Evolutionary conservation across 768 basidiomycete species (phyloP), one percentile per base, ranked within the genome.

Genomic region (Daedaleopsis nitida): DNA sequence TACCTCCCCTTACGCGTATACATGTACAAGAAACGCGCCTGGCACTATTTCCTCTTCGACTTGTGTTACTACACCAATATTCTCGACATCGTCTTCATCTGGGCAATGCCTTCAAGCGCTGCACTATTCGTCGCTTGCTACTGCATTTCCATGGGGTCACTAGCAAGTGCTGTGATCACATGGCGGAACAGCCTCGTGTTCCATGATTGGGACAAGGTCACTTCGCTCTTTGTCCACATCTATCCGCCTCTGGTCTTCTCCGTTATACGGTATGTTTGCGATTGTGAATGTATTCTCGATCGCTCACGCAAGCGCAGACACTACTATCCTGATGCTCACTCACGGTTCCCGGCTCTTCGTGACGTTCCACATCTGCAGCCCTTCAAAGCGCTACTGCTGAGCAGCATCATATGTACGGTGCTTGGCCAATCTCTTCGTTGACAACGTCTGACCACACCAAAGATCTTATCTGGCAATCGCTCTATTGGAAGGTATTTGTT

Each of bases 181-280:
- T 99, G 97, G 97, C 83, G 97, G 62, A 99, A 99, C 70, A 96
- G 93, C 65, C 86, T 99, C 23, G 97, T 99, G 3, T 99, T 99
- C 78, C 97, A 99, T 69, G 95, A 96, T 69, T 83, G 86, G 57
- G 97, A 99, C 74, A 98, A 98, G 75, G 92, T 98, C 70, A 98
- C 92, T 17, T 94, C 91, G 11, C 78, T 99, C 24, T 98, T 96
- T 77, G 85, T 99, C 35, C 97, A 99, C 71, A 89, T 98, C 58
- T 98, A 97, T 70, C 84, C 92, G 0, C 93, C 97, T 0, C 86
- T 96, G 63, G 87, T 89, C 3, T 92, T 99, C 68, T 95, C 93
- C 14, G 89, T 95, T 23, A 94, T 98, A 57, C 82, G 92, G 92
- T 91, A 64, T 35, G 86, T 66, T 19, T 42, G 16, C 43, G n/a